A percentile compares a stretch with the other conserved stretches of the same genome.
phyloP scores from a whole-genome alignment of 176 grass and related monocot genomes.

The Secale cereale region DNA sequence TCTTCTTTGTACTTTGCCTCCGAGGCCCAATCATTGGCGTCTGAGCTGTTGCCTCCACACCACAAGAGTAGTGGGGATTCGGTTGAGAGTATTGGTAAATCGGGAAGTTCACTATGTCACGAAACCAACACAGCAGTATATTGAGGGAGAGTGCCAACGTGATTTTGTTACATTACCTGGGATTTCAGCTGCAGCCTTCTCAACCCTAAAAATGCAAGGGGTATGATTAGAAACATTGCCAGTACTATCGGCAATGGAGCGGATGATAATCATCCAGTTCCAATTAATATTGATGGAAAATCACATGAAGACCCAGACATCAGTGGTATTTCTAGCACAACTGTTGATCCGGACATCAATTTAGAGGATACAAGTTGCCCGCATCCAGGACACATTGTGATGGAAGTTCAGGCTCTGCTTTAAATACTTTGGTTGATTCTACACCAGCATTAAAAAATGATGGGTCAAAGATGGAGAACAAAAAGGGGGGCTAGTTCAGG shows the following conservation, averaged over 20 bases:
- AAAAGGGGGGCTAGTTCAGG: too few species aligned
- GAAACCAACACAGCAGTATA: conserved; percentile 64
- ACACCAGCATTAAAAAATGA: conserved; percentile 5
- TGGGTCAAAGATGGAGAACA: neutral
- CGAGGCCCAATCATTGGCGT: too few species aligned
- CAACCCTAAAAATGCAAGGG: conserved; percentile 32
- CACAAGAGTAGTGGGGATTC: conserved; percentile 48
- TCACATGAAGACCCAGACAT: conserved; percentile 29
- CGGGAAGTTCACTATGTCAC: conserved; percentile 40
- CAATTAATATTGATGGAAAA: conserved; percentile 5
- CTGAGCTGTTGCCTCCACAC: too few species aligned
- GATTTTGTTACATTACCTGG: conserved; percentile 34
- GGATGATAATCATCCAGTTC: conserved; percentile 24
- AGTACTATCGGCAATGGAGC: conserved; percentile 13
- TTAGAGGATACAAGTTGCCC: too few species aligned
- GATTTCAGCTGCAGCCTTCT: conserved; percentile 3
- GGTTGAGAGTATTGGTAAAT: conserved; percentile 69
- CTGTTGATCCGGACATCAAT: conserved; percentile 13
- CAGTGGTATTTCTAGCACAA: conserved; percentile 8
- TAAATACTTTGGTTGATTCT: conserved; percentile 7
- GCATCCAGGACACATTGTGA: conserved; percentile 1
- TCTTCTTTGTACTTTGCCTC: too few species aligned
- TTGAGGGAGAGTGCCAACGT: conserved; percentile 37
- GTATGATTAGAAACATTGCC: neutral
- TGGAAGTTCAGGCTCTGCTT: conserved; percentile 19